Conservation (phyloP, 176 grass and related monocot species). For the Canna indica region DNA sequence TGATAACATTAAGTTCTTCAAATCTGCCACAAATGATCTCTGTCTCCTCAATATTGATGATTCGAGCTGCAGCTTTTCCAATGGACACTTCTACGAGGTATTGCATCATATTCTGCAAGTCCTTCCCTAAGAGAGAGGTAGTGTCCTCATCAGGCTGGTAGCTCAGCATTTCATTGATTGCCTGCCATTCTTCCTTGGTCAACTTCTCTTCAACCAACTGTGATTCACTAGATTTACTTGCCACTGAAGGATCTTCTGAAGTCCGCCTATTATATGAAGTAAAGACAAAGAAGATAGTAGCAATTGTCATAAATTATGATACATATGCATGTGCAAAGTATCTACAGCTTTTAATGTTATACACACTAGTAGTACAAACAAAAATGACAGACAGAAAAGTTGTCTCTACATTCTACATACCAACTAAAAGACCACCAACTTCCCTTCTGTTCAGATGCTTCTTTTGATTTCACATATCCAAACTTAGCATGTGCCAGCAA, state of each 20-base stretch:
- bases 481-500: conserved; percentile 97
- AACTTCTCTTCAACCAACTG: conserved; percentile 61
- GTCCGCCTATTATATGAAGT: conserved; percentile 39
- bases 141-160: conserved; percentile 72
- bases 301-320: no score
- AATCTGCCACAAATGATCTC: conserved; percentile 94
- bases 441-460: conserved; percentile 58
- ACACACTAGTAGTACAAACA: neutral
- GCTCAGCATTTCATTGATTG: conserved; percentile 88
- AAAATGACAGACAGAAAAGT: neutral
- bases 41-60: conserved; percentile 54
- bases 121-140: conserved; percentile 42
- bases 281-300: neutral
- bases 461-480: conserved; percentile 82
- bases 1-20: conserved; percentile 73
- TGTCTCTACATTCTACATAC: conserved; percentile 17
- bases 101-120: conserved; percentile 39
- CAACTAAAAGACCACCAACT: conserved; percentile 94
- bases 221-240: conserved; percentile 31
- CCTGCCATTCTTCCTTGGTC: conserved; percentile 95
- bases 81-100: conserved; percentile 83
- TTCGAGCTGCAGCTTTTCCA: conserved; percentile 77
- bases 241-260: conserved; percentile 33
- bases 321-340: neutral
- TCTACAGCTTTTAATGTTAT: neutral